Evolutionary conservation across 2,329 filamentous ascomycete species (phyloP).

Genomic region (Dothideomycetes sp.): DNA sequence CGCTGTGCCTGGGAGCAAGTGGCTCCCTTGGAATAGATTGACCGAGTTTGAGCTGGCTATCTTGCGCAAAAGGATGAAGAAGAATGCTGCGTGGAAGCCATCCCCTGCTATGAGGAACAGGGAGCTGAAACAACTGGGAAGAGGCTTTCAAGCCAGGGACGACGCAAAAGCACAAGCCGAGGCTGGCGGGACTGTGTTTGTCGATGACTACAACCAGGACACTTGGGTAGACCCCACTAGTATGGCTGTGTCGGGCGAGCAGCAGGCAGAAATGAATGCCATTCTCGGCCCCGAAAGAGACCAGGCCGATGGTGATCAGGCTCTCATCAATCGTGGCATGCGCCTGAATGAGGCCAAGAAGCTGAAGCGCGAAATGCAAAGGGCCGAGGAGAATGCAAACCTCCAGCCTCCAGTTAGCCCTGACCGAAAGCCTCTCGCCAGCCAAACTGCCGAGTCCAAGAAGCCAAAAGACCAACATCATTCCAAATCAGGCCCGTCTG

Average conservation of each 20-base stretch:
- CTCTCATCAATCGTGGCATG: conserved; percentile 62
- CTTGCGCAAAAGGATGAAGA: conserved; percentile 79
- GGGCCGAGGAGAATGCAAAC: conserved; percentile 1
- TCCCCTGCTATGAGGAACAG: conserved; percentile 78
- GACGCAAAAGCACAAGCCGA: conserved; percentile 45
- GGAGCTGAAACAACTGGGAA: conserved; percentile 60
- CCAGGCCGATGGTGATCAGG: conserved; percentile 44
- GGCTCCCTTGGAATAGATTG: conserved; percentile 52
- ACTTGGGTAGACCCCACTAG: conserved; percentile 23
- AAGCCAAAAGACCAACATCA: not conserved
- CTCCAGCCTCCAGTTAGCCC: not conserved
- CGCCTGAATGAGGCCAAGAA: conserved; percentile 70
- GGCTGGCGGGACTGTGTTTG: conserved; percentile 52
- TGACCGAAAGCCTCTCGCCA: conserved; percentile 1
- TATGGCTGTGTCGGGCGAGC: conserved; percentile 20
- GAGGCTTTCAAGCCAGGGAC: conserved; percentile 36
- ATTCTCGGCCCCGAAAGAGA: conserved; percentile 19
- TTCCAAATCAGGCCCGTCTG: not conserved
- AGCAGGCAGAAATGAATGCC: conserved; percentile 22
- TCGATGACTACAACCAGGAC: conserved; percentile 40
- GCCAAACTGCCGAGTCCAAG: not conserved
- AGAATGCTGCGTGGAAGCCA: conserved; percentile 76
- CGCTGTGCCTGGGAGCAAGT: conserved; percentile 48
- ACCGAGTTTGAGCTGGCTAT: conserved; percentile 60
- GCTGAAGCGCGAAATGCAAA: conserved; percentile 50